Evolutionary conservation across 2,329 filamentous ascomycete species (phyloP).

Genomic region (Gnomoniopsis sp.): DNA sequence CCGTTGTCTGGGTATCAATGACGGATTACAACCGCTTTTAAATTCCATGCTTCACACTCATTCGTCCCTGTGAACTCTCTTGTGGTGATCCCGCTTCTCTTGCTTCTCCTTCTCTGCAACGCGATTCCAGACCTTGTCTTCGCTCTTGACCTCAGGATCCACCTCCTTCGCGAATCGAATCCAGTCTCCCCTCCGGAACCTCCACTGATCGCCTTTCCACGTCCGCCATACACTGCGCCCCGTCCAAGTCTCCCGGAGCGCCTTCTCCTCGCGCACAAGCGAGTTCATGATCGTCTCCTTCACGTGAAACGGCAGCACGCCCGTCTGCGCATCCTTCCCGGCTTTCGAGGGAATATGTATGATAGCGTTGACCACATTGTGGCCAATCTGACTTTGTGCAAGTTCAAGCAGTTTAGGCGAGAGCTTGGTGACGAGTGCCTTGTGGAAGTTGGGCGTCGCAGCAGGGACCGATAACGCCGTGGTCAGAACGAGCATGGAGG

Average conservation of each 20-base stretch:
- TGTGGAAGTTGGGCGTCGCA: slow-evolving; percentile 52
- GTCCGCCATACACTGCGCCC: slow-evolving; percentile 55
- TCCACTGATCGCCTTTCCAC: slow-evolving; percentile 59
- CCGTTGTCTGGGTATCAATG: not conserved
- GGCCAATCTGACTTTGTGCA: slow-evolving; percentile 47
- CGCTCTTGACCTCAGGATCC: slow-evolving; percentile 27
- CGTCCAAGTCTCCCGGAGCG: slow-evolving; percentile 50
- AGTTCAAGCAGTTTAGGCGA: slow-evolving; percentile 43
- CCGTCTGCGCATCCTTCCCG: slow-evolving; percentile 29
- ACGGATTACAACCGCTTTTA: not conserved
- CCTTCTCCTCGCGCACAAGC: slow-evolving; percentile 44
- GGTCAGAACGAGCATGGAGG: slow-evolving; percentile 48
- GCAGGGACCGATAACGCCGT: slow-evolving; percentile 47
- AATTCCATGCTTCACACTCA: slow-evolving; percentile 3
- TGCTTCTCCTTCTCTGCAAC: slow-evolving; percentile 11
- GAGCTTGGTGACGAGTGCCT: slow-evolving; percentile 47
- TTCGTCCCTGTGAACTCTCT: not conserved
- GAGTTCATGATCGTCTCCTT: slow-evolving; percentile 53
- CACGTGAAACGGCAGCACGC: slow-evolving; percentile 52
- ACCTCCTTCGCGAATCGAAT: slow-evolving; percentile 54
- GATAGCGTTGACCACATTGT: slow-evolving; percentile 48
- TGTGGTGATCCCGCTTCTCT: slow-evolving; percentile 5
- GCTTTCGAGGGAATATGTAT: slow-evolving; percentile 47
- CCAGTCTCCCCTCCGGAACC: slow-evolving; percentile 51
- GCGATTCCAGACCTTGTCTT: slow-evolving; percentile 15